Base-by-base conservation (phyloP, 208 protist species). In the Acanthamoeba culbertsoni region DNA sequence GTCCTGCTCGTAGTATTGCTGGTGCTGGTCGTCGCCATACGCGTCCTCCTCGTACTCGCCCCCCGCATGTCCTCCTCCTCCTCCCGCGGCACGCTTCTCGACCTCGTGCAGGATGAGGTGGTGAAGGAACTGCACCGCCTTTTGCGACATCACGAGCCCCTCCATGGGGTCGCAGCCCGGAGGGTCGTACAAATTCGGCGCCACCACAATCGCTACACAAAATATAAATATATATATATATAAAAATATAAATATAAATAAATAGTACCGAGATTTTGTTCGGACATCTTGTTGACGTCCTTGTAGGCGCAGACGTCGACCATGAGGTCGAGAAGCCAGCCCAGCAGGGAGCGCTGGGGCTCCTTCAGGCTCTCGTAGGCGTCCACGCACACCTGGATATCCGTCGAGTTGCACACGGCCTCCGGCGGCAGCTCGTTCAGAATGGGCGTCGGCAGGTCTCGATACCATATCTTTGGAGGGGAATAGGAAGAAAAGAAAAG, bases 101-200 rank as follows among this genome's bases (percentile, higher is more conserved):
- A 82, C 45, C 45, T 86, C 75, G 68, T 86, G 43, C 48, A 94
- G 57, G 42, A 96, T 28, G 14, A 96, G 63, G 90, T 96, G 92
- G 43, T 96, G 94, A 37, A 95, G 28, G 55, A 96, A 96, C 88
- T 96, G 95, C 42, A 94, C 95, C 46, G 91, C 93, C 68, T 96
- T 96, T 90, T 96, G 95, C 35, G 95, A 96, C 37, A 96, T 35
- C 35, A 96, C 93, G 42, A 96, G 86, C 46, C 93, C 95, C 62
- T 96, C 95, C 93, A 96, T 96, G 26, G 95, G 95, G 77, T 96
- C 93, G 16, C 92, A 88, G 48, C 82, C 94, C 0, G 91, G 92
- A 18, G 93, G 92, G 42, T 96, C 95, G 43, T 95, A 96, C 23
- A 96, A 53, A 79, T 96, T 96, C n/a, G 95, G 95, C 73, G 95